phyloP scores from a whole-genome alignment of 768 basidiomycete genomes.

The Boletus pseudopeckii region DNA sequence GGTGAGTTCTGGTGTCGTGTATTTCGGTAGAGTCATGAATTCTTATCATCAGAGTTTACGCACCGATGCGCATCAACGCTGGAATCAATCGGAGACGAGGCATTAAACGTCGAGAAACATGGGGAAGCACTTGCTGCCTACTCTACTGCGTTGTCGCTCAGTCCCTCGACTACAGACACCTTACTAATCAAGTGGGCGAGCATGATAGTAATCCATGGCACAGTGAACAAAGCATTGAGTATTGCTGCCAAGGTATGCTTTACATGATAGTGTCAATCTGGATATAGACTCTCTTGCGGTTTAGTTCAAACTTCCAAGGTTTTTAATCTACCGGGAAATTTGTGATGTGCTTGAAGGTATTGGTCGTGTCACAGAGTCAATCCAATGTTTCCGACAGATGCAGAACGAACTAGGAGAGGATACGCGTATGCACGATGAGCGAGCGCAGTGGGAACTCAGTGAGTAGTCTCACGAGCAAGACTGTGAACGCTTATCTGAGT shows the following conservation, averaged over 20 bases:
- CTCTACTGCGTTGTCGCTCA: background rate
- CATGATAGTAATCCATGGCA: background rate
- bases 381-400: slow-evolving; percentile 2
- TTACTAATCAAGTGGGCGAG: background rate
- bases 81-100: background rate
- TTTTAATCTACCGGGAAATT: background rate
- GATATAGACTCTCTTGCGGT: background rate
- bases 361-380: background rate
- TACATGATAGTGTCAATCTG: background rate
- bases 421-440: background rate
- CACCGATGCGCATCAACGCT: background rate
- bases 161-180: background rate
- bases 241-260: no score
- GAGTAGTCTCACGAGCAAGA: background rate
- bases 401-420: background rate
- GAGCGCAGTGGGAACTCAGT: slow-evolving; percentile 4
- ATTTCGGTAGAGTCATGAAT: background rate
- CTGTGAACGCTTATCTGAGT: background rate
- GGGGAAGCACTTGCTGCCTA: background rate
- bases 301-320: slow-evolving; percentile 4
- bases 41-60: background rate
- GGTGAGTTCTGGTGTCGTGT: background rate
- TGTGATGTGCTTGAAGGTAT: background rate
- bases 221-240: no score
- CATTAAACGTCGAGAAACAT: background rate